These are phyloP conservation scores for Maudiozyma barnettii DNA, from an alignment of 805 yeast genomes.

Conservation along the genomic window DNA sequence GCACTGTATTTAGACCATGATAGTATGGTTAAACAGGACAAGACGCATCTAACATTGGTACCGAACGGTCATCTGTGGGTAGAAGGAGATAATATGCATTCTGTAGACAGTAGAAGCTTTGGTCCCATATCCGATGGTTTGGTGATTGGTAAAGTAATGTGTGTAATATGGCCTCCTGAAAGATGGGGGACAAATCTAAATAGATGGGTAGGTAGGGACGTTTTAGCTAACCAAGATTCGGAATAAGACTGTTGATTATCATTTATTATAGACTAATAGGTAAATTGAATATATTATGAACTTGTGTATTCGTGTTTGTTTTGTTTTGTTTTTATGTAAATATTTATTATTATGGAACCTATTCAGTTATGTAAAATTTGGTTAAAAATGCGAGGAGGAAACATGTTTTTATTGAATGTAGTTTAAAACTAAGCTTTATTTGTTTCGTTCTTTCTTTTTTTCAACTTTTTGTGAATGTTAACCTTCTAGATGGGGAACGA, in stretches of 20 bases:
- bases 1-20: constrained; percentile 7
- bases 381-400: too few relatives aligned
- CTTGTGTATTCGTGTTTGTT: not conserved
- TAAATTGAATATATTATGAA: not conserved
- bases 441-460: not conserved
- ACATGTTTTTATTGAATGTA: too few relatives aligned
- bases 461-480: constrained; percentile 1
- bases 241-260: not conserved
- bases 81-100: constrained; percentile 84
- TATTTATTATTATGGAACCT: not conserved
- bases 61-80: constrained; percentile 88
- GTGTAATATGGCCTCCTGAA: constrained; percentile 59
- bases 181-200: constrained; percentile 37
- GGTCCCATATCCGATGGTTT: constrained; percentile 83
- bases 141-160: constrained; percentile 64
- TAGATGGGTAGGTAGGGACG: constrained; percentile 17
- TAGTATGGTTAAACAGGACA: not conserved
- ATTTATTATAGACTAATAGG: not conserved
- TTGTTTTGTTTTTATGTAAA: not conserved
- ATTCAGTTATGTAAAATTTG: not conserved
- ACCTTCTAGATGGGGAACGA: not conserved
- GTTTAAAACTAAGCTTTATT: too few relatives aligned
- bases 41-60: constrained; percentile 34
- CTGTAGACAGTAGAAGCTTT: constrained; percentile 76
- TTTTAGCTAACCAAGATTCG: constrained; percentile 4